These are phyloP conservation scores for Blastomyces silverae DNA, from an alignment of 2,329 filamentous ascomycete genomes.

Conservation along the genomic window DNA sequence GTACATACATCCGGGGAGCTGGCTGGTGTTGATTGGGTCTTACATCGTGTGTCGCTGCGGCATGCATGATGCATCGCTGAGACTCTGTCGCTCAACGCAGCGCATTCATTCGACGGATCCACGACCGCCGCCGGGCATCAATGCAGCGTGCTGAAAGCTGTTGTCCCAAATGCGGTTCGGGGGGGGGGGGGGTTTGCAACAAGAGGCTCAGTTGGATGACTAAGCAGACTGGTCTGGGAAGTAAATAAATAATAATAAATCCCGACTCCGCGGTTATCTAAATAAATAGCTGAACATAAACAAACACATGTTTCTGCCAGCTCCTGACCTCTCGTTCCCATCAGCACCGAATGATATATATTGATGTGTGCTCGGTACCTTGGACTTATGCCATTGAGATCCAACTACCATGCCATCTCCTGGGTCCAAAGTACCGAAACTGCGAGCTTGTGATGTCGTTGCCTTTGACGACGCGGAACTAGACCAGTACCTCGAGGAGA, in stretches of 20 bases:
- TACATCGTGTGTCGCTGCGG: not conserved
- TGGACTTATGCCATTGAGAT: not conserved
- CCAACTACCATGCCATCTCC: not conserved
- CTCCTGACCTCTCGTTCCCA: not conserved
- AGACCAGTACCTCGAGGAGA: not conserved
- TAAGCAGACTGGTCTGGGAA: not conserved
- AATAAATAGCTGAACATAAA: not conserved
- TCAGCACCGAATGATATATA: not conserved
- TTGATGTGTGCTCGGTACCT: not conserved
- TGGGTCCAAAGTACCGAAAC: not conserved
- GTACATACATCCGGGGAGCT: not conserved
- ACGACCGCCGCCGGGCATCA: not conserved
- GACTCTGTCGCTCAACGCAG: not conserved
- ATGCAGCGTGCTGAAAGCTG: not conserved
- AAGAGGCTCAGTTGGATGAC: not conserved
- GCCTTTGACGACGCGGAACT: constrained; percentile 8
- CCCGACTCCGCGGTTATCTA: no score
- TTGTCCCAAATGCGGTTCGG: not conserved
- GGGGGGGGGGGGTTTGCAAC: no score
- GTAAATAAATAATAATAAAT: no score
- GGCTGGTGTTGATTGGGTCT: not conserved
- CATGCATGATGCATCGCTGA: not conserved
- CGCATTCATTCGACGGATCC: not conserved
- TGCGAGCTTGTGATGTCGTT: not conserved
- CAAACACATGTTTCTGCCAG: not conserved